A percentile compares a stretch with the other conserved stretches of the same genome.
These are phyloP conservation scores for Saccharomycopsis babjevae DNA, from an alignment of 805 yeast genomes.

Conservation along the genomic window DNA sequence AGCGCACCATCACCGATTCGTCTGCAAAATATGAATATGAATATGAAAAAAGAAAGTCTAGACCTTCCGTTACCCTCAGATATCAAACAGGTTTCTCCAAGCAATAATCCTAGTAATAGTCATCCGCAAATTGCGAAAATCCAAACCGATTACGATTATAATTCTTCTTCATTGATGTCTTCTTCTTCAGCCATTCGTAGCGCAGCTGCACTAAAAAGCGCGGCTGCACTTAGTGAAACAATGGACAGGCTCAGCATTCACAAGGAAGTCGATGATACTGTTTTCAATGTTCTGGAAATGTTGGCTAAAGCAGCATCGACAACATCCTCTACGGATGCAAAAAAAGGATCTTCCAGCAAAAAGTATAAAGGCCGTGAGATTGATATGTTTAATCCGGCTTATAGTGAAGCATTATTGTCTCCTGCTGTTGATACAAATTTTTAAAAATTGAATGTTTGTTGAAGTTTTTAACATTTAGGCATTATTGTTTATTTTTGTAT, in stretches of 20 bases:
- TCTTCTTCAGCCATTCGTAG: not conserved
- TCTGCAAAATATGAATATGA: not conserved
- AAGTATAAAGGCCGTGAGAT: constrained; percentile 8
- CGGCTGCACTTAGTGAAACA: not conserved
- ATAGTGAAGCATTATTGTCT: constrained; percentile 13
- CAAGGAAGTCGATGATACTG: constrained; percentile 17
- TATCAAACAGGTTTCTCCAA: not conserved
- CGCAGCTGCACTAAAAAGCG: not conserved
- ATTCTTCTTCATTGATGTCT: constrained; percentile 17
- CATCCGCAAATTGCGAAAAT: constrained; percentile 26
- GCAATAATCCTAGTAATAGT: constrained; percentile 15
- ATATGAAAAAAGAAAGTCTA: not conserved
- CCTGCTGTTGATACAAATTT: constrained; percentile 10
- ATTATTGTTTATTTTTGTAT: too few species aligned
- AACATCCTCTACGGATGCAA: not conserved
- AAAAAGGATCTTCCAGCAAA: not conserved
- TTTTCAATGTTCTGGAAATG: constrained; percentile 12
- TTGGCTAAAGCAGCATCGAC: constrained; percentile 1
- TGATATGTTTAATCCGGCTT: constrained; percentile 17
- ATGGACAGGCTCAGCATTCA: not conserved
- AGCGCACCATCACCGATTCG: not conserved
- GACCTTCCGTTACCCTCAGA: constrained; percentile 14
- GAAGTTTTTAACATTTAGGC: too few species aligned
- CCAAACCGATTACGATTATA: constrained; percentile 25
- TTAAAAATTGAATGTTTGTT: not conserved